Evolutionary conservation across 2,329 filamentous ascomycete species (phyloP), one percentile per base, ranked within the genome.

Genomic region (Tricladium varicosporioides): DNA sequence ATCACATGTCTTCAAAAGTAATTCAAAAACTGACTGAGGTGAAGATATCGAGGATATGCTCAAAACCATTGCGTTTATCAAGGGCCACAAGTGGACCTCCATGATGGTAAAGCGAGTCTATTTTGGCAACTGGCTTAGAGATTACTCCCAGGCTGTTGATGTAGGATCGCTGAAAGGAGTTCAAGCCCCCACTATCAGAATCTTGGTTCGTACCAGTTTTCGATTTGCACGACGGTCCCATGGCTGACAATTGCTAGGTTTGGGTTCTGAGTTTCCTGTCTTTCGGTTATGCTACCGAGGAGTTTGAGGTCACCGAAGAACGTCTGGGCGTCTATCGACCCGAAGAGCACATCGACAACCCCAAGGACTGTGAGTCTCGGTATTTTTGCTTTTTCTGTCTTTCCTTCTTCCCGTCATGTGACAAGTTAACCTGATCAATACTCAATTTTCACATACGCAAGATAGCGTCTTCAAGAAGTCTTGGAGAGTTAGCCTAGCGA

Each of bases 111-210:
- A 88, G 74, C 81, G 89, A 54, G 86, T 87, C 31, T 93, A 92
- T 74, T 93, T 93, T 76, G 89, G 90, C 57, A 94, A 94, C 73
- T 94, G 90, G 89, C 77, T 93, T 8, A 60, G 90, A 59, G 90
- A 93, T 75, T 94, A 94, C 71, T 92, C 88, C 11, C 89, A 93
- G 69, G 90, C 89, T 36, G 81, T 93, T 71, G 90, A 93, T 68
- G 86, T 92, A 11, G 88, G 88, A 49, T 91, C 87, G 59, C 73
- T 94, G 60, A 92, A 92, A 74, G 86, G 85, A 59, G 85, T 91
- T 58, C 90, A 89, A 61, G 86, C 88, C 33, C 86, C 87, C 40
- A 92, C 89, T 2, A 89, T 94, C 65, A 82, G 90, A 45, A 83
- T 93, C 58, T 74, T 94, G 40, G 87, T 81, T 70, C 56, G 73